Percentiles rank a stretch among this genome's conserved stretches.
phyloP scores from a whole-genome alignment of 2,329 filamentous ascomycete genomes.

The Cordyceps cateniannulata region DNA sequence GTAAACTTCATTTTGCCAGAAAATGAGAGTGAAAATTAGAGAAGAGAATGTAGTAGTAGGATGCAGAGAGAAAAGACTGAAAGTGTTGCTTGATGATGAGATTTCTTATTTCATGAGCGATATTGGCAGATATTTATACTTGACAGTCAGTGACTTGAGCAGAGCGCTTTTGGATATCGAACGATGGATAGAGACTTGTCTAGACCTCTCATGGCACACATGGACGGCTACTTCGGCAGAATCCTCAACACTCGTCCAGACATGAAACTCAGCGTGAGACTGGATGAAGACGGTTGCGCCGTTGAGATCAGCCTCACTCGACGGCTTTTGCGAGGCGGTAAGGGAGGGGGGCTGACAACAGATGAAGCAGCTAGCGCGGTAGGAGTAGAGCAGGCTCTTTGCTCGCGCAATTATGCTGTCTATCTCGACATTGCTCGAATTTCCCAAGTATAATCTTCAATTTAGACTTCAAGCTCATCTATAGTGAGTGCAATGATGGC shows the following conservation, averaged over 20 bases:
- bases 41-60: not conserved
- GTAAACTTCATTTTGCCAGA: conserved; percentile 11
- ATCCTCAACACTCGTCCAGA: not conserved
- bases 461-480: no score
- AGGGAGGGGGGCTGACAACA: not conserved
- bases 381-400: no score
- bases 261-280: not conserved
- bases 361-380: not conserved
- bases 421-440: no score
- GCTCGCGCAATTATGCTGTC: no score
- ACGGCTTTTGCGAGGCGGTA: not conserved
- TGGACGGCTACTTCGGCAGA: not conserved
- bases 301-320: not conserved
- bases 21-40: not conserved
- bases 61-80: not conserved
- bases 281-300: not conserved
- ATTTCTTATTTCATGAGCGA: no score
- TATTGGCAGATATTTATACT: no score
- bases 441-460: no score
- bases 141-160: no score
- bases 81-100: not conserved
- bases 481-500: no score
- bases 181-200: no score
- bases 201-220: not conserved
- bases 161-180: no score